Evolutionary conservation across 441 rosid genomes (phyloP), one percentile per base, ranked within the genome.

Genomic region (Croton laevigatus): DNA sequence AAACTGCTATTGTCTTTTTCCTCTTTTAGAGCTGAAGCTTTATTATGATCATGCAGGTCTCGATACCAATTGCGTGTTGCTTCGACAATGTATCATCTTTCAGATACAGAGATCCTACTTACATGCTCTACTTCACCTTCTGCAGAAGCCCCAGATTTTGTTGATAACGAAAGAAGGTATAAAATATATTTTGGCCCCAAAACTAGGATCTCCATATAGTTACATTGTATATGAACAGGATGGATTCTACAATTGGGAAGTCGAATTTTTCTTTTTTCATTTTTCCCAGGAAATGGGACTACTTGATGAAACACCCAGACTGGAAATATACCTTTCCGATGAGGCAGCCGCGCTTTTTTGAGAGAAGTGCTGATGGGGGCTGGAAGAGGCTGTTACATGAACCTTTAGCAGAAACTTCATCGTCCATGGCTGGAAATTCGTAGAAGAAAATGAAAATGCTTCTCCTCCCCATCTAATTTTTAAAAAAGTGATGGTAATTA

Each of bases 91-190:
- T 79, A 72, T 72, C 62, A 68, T 52, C 81, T 82, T 73, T 66
- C 90, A 7, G 97, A 94, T 72, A 75, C 76, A 63, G 87, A 91
- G 64, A 81, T 93, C 65, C 91, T 91, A 38, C 64, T 27, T 51
- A 8, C 7, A 3, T 88, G 91, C 70, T 93, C 97, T 34, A 87
- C 96, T 62, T 89, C 98, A 66, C 98, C 96, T 76, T 73, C 69
- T 62, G 91, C 94, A 27, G 97, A 91, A 79, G 87, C 82, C 64
- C 91, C 89, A 57, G 94, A 93, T 74, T 93, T 93, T 76, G 90
- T 93, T 71, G 88, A 82, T 71, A 84, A 80, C 62, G 27, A 62
- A 62, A 80, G 88, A 82, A 82, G 89, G 97, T 91, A 66, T 27
- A 27, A 27, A 71, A 66, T 69, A 60, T 17, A 36, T 45, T 63